These are phyloP conservation scores for Penicillium alfredii DNA, from an alignment of 495 filamentous ascomycete genomes.

Conservation along the genomic window DNA sequence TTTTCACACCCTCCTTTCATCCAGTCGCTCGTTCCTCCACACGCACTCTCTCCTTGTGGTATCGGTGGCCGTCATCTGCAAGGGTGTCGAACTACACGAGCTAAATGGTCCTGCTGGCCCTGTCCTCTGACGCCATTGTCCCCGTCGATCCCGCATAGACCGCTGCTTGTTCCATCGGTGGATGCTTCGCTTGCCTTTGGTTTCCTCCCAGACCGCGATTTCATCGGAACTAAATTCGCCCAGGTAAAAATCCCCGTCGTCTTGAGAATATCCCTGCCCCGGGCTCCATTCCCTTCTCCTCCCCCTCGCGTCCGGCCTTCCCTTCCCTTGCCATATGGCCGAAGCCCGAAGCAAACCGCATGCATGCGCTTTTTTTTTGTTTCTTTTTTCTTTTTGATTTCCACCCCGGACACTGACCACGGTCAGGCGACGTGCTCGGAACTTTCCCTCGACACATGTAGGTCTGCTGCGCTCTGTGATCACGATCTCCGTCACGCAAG, in stretches of 20 bases:
- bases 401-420: slow-evolving; percentile 11
- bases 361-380: slow-evolving; percentile 6
- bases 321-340: slow-evolving; percentile 13
- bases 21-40: slow-evolving; percentile 16
- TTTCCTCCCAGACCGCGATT: slow-evolving; percentile 9
- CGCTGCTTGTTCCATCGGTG: slow-evolving; percentile 25
- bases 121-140: slow-evolving; percentile 5
- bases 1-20: not conserved
- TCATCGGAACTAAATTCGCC: slow-evolving; percentile 6
- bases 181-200: no score
- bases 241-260: slow-evolving; percentile 3
- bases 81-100: slow-evolving; percentile 1
- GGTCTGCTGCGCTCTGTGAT: slow-evolving; percentile 19
- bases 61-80: slow-evolving; percentile 24
- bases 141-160: slow-evolving; percentile 22
- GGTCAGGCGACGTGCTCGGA: slow-evolving; percentile 21
- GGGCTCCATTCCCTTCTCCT: slow-evolving; percentile 3
- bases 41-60: slow-evolving; percentile 17
- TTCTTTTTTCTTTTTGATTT: no score
- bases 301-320: slow-evolving; percentile 10
- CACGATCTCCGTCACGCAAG: slow-evolving; percentile 11
- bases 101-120: slow-evolving; percentile 2
- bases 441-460: slow-evolving; percentile 12
- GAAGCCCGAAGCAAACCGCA: slow-evolving; percentile 11
- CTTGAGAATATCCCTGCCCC: slow-evolving; percentile 5